Base-by-base conservation (phyloP, 257 asterid species). In the Fraxinus americana region DNA sequence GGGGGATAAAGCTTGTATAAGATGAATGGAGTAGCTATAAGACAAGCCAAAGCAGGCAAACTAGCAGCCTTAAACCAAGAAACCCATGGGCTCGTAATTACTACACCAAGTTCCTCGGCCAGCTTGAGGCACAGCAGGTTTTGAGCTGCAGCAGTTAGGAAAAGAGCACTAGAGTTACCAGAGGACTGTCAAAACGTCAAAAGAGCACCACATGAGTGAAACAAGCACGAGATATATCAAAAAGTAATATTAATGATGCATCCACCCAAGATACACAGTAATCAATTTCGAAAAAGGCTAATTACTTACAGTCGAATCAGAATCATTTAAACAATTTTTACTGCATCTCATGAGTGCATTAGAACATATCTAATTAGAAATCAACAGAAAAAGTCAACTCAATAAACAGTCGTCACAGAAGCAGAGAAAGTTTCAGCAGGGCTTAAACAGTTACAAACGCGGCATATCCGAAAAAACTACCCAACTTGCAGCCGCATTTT, bases 101-200 rank as follows among this genome's bases (percentile, higher is more conserved):
- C 89, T 63, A 94, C 97, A 84, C 99, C 99, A 78, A 94, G 95
- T 86, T 86, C 99, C 94, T 94, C 98, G 25, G 98, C 99, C 70
- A 94, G 88, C 85, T 94, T 94, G 73, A 94, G 97, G 82, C 99
- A 94, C 25, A 94, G 92, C 83, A 94, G 89, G 78, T 94, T 94
- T 89, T 94, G 99, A 81, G 99, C 99, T 83, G 99, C 99, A 77
- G 99, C 99, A 83, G 99, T 94, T 79, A 92, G 96, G 94, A 92
- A 94, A 89, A 94, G 99, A 74, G 91, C 99, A 87, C 98, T 94
- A 80, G 99, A 94, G 93, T 94, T 92, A 86, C 97, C 94, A 77
- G 97, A 89, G 83, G 87, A 90, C 99, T 94, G 99, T 72, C 83
- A 85, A 63, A 57, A 81, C 80, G 86, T 63, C 86, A 84, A 82